Conservation (phyloP, 1,284 basidiomycete genomes). For the Sutorius eximius region DNA sequence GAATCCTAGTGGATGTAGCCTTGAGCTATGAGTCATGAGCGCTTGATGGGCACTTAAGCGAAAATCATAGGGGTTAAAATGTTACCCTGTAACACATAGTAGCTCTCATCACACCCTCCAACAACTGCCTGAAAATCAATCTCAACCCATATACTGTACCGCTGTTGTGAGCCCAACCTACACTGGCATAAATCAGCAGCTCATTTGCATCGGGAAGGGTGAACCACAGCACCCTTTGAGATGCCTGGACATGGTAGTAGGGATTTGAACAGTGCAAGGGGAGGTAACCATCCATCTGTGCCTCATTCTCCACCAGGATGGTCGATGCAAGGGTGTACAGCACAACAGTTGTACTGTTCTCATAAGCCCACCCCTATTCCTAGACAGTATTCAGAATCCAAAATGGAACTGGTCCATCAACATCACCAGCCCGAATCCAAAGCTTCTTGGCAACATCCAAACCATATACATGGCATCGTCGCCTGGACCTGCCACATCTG, state of each 20-base stretch:
- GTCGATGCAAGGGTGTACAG: conserved; percentile 24
- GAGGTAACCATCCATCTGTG: conserved; percentile 26
- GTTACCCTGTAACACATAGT: too few species aligned
- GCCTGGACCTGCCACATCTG: too few species aligned
- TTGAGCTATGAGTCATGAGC: too few species aligned
- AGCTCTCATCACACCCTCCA: conserved; percentile 47
- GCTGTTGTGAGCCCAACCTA: conserved; percentile 44
- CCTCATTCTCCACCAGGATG: conserved; percentile 35
- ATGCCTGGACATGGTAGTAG: conserved; percentile 15
- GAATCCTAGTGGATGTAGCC: too few species aligned
- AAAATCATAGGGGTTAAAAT: too few species aligned
- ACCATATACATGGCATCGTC: too few species aligned
- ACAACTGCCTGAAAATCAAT: conserved; percentile 42
- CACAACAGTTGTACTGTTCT: conserved; percentile 7
- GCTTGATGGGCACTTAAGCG: too few species aligned
- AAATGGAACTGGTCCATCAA: background rate
- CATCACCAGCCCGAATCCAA: conserved; percentile 47
- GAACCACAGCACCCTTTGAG: conserved; percentile 21
- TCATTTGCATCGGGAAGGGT: conserved; percentile 44
- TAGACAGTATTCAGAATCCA: conserved; percentile 18
- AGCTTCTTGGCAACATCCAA: conserved; percentile 49
- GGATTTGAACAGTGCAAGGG: conserved; percentile 20
- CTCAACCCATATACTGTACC: conserved; percentile 47
- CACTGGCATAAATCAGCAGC: conserved; percentile 50
- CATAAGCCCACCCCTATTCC: conserved; percentile 51